Conservation (phyloP, 2,329 filamentous ascomycete species). For the Clonostachys sp. region DNA sequence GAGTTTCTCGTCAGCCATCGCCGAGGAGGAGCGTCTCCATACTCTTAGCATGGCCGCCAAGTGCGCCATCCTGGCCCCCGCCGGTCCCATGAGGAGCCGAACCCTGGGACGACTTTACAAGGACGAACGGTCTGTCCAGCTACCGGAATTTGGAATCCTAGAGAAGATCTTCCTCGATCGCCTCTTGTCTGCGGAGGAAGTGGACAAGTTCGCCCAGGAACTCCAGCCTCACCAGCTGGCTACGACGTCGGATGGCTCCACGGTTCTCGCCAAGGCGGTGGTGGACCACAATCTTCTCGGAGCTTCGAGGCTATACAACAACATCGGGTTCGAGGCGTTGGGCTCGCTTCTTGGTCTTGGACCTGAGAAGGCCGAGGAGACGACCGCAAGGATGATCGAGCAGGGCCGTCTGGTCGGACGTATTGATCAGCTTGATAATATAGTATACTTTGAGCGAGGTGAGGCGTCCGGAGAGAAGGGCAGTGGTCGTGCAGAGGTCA, state of each 20-base stretch:
- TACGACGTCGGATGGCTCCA: conserved; percentile 83
- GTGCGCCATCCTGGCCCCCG: conserved; percentile 88
- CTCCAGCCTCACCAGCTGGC: conserved; percentile 87
- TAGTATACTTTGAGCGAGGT: conserved; percentile 80
- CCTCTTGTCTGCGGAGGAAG: conserved; percentile 75
- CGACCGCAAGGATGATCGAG: conserved; percentile 93
- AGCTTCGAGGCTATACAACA: conserved; percentile 73
- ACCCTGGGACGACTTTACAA: conserved; percentile 84
- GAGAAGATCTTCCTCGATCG: conserved; percentile 98
- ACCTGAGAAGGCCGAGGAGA: conserved; percentile 79
- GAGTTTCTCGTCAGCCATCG: conserved; percentile 71
- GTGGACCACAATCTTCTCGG: conserved; percentile 94
- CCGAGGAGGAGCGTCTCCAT: conserved; percentile 79
- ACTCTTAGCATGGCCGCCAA: conserved; percentile 84
- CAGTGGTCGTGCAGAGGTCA: conserved; percentile 58
- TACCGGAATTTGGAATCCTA: conserved; percentile 80
- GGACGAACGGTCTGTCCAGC: conserved; percentile 74
- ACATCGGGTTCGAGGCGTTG: conserved; percentile 72
- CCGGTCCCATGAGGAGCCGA: conserved; percentile 77
- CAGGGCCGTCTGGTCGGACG: conserved; percentile 81
- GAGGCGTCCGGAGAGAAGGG: conserved; percentile 67
- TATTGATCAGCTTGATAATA: conserved; percentile 88
- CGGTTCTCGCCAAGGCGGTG: conserved; percentile 87
- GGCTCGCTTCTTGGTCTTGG: conserved; percentile 74
- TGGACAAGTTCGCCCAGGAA: conserved; percentile 76